A percentile compares a stretch with the other conserved stretches of the same genome.
Conservation (phyloP, 2,329 filamentous ascomycete species). For the Pseudopithomyces chartarum region DNA sequence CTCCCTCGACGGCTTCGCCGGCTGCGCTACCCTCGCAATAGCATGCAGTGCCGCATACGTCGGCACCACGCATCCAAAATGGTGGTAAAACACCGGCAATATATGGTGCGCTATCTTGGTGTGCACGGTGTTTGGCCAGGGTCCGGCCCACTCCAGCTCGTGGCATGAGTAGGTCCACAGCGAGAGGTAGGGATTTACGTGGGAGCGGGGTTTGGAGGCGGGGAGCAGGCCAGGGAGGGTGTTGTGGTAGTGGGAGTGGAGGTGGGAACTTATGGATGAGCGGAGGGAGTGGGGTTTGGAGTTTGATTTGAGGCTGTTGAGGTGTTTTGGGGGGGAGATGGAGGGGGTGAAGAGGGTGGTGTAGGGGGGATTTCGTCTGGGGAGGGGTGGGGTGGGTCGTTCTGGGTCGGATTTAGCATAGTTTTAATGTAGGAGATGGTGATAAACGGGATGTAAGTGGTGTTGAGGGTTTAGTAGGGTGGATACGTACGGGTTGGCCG, state of each 20-base stretch:
- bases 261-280: constrained; percentile 59
- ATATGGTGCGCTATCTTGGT: constrained; percentile 68
- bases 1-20: constrained; percentile 33
- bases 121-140: constrained; percentile 57
- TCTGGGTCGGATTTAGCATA: constrained; percentile 9
- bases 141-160: constrained; percentile 69
- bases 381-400: constrained; percentile 25
- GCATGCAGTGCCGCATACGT: constrained; percentile 68
- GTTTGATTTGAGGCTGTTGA: constrained; percentile 68
- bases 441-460: background rate
- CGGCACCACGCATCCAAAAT: constrained; percentile 76
- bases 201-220: constrained; percentile 49
- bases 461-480: background rate
- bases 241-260: constrained; percentile 59
- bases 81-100: constrained; percentile 75
- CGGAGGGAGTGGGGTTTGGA: constrained; percentile 69
- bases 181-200: constrained; percentile 69
- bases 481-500: constrained; percentile 38
- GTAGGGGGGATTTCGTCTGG: constrained; percentile 67
- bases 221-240: constrained; percentile 34
- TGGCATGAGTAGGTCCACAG: constrained; percentile 70
- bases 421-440: background rate
- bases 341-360: constrained; percentile 67
- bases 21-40: constrained; percentile 58
- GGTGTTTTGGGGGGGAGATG: constrained; percentile 64